Evolutionary conservation across 2,329 filamentous ascomycete genomes (phyloP), one percentile per base, ranked within the genome.

Genomic region (Stagonosporopsis rhizophila): DNA sequence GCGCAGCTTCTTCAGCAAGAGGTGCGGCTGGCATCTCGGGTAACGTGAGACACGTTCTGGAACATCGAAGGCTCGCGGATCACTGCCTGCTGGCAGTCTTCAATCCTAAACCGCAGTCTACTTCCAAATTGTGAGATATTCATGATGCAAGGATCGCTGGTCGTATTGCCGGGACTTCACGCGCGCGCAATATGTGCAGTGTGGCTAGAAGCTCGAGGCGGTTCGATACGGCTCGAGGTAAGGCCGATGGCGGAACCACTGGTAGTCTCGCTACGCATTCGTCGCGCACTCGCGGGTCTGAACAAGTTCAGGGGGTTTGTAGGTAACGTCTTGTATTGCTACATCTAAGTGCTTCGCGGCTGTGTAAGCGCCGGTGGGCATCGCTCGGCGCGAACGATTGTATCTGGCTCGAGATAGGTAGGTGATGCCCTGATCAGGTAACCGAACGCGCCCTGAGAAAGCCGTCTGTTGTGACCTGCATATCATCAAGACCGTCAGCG

Each of bases 311-410:
- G 46, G 23, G 22, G 6, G 30, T 35, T n/a, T 38, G 37, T 51
- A 44, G 19, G 40, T 38, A 38, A 60, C 56, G 64, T 68, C 65
- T 67, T 70, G 63, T 59, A 64, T 68, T 70, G 64, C 64, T 68
- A 67, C 47, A 58, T 65, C 64, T 72, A 69, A 38, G 52, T 51
- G 56, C 59, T 58, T 60, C 61, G 68, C 63, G 59, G 47, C 62
- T 61, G 56, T 41, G 27, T 62, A 51, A 67, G 67, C 69, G 67
- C 70, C 59, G 51, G 51, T 45, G 35, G 55, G 53, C 55, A 56
- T 59, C 52, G 46, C 58, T 58, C 55, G 61, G 53, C 28, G 58
- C 52, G 28, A 44, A 56, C 46, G 46, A 37, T 58, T 58, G 51
- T 59, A 54, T 51, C 54, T 57, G 52, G 61, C 59, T 53, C 41